phyloP scores from a whole-genome alignment of 371 early-diverging fungal species.

The Sporodiniella umbellata region DNA sequence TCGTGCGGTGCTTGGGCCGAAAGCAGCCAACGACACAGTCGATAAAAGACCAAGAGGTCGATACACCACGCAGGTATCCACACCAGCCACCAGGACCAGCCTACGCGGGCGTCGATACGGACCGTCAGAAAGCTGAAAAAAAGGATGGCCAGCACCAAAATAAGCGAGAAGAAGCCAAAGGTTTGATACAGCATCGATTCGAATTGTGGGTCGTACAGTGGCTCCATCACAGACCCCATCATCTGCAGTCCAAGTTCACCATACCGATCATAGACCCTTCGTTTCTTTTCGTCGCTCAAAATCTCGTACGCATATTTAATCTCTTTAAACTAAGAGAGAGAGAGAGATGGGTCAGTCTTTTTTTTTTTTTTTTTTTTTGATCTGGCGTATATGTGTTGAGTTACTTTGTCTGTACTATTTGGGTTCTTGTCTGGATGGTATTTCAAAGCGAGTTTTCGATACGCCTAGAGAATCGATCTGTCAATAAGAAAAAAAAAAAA shows the following conservation, averaged over 20 bases:
- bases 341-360: too few species aligned
- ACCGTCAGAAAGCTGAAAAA: conserved; percentile 76
- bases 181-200: conserved; percentile 66
- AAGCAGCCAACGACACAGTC: conserved; percentile 17
- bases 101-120: conserved; percentile 65
- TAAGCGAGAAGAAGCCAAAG: conserved; percentile 39
- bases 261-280: conserved; percentile 80
- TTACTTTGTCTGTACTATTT: conserved; percentile 41
- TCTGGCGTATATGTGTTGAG: too few species aligned
- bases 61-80: conserved; percentile 83
- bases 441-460: conserved; percentile 61
- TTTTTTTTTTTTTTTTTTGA: neutral
- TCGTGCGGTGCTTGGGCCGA: neutral
- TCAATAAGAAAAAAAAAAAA: too few species aligned
- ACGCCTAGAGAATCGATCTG: too few species aligned
- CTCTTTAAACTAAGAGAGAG: conserved; percentile 71
- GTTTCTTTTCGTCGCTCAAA: conserved; percentile 70
- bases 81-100: conserved; percentile 71
- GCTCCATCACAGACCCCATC: conserved; percentile 71
- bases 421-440: conserved; percentile 76
- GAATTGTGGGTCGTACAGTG: conserved; percentile 75
- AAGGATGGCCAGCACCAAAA: conserved; percentile 64
- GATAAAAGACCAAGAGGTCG: conserved; percentile 40
- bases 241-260: conserved; percentile 85
- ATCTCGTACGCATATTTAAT: conserved; percentile 79